Base-by-base conservation (phyloP, 805 yeast species). In the Crinitomyces ghanaensis region DNA sequence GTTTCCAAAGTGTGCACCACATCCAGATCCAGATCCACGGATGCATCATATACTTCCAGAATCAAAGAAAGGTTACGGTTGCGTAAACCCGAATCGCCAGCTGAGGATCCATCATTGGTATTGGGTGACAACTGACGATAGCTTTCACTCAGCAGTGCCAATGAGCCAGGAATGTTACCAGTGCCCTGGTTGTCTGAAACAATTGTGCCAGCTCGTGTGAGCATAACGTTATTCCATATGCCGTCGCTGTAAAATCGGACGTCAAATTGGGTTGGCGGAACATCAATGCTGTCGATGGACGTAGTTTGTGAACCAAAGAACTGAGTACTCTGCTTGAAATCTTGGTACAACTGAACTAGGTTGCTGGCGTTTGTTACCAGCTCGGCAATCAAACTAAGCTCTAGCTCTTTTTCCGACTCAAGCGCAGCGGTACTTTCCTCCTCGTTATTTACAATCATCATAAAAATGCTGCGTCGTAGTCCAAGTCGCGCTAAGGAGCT, bases 41-140 rank as follows among this genome's bases (percentile, higher is more conserved):
- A 16, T 9, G 42, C 26, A 27, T 44, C 43, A 30, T 24, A 44
- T 8, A 45, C 19, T 33, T 44, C 50, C n/a, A n/a, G n/a, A 21
- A 45, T 28, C 8, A 34, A 32, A 19, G 43, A 30, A 17, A 6
- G 19, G 9, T 8, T 11, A 17, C 22, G 19, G 13, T 8, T 9
- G n/a, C n/a, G n/a, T n/a, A n/a, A n/a, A n/a, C n/a, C n/a, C n/a
- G n/a, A n/a, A n/a, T n/a, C n/a, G n/a, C n/a, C n/a, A n/a, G n/a
- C n/a, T n/a, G n/a, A n/a, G n/a, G n/a, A n/a, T 6, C 6, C n/a
- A 21, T 21, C 24, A 9, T 9, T n/a, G 9, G 24, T 21, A 9
- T n/a, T n/a, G 14, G 27, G 27, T 33, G 24, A 36, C 28, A 4
- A 32, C 26, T 20, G 15, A 36, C 18, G 29, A 30, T 5, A 17